Evolutionary conservation across 495 filamentous ascomycete genomes (phyloP).

Genomic region (Neurospora tetraspora): DNA sequence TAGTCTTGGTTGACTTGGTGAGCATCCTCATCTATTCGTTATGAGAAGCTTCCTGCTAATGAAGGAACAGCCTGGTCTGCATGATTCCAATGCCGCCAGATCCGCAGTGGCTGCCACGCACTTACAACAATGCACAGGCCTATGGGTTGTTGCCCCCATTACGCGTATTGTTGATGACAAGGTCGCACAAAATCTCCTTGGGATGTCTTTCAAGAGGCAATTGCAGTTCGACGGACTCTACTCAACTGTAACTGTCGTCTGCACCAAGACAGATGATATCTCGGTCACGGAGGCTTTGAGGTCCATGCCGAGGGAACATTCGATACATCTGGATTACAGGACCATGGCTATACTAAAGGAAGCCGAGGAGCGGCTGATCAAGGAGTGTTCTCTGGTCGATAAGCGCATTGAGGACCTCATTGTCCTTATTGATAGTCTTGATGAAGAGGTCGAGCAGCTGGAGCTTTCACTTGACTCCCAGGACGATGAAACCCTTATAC

Average conservation of each 20-base stretch:
- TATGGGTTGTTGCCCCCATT: constrained; percentile 58
- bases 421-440: not conserved
- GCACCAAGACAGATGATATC: constrained; percentile 62
- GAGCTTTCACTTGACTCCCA: not conserved
- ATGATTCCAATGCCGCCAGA: constrained; percentile 56
- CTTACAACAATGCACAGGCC: constrained; percentile 44
- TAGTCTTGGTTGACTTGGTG: constrained; percentile 55
- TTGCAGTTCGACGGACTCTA: constrained; percentile 55
- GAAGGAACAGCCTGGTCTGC: constrained; percentile 39
- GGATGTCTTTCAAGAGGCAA: constrained; percentile 53
- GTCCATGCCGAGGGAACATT: constrained; percentile 19
- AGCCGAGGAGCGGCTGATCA: not conserved
- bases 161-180: constrained; percentile 58
- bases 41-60: not conserved
- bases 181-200: constrained; percentile 49
- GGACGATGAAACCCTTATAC: not conserved
- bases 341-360: not conserved
- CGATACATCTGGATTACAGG: not conserved
- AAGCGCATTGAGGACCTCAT: not conserved
- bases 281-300: constrained; percentile 26
- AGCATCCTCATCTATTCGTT: constrained; percentile 2
- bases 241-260: constrained; percentile 51
- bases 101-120: constrained; percentile 51
- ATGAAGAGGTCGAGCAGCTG: not conserved
- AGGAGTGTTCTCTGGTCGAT: not conserved